Evolutionary conservation across 768 basidiomycete genomes (phyloP).

Genomic region (Leucosporidium creatinivorum): DNA sequence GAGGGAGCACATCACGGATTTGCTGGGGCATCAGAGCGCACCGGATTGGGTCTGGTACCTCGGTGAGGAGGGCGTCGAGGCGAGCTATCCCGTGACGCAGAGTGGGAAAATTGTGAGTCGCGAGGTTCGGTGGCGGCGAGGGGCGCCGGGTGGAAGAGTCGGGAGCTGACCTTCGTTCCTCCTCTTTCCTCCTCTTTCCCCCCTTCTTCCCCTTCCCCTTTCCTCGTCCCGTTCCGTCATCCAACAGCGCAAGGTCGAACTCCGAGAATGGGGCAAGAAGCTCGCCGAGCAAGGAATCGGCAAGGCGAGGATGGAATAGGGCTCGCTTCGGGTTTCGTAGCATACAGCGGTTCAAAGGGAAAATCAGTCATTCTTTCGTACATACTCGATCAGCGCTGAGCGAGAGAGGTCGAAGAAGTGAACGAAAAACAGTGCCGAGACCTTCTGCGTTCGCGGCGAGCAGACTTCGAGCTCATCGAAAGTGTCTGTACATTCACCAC

Average conservation of each 20-base stretch:
- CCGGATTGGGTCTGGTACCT: conserved; percentile 79
- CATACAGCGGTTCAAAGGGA: no score
- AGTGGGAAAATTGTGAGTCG: conserved; percentile 61
- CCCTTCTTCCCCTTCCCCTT: background rate
- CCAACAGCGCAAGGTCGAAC: conserved; percentile 58
- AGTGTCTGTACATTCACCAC: no score
- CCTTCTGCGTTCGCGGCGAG: no score
- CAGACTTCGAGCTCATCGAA: no score
- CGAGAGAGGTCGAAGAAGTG: no score
- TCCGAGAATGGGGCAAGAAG: conserved; percentile 53
- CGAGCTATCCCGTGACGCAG: conserved; percentile 71
- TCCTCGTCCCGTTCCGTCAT: no score
- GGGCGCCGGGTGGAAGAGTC: no score
- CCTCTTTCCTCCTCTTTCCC: background rate
- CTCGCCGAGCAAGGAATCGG: conserved; percentile 23
- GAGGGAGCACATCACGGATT: conserved; percentile 40
- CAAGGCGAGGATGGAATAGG: background rate
- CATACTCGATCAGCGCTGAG: no score
- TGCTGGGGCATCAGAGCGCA: conserved; percentile 51
- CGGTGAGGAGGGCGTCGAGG: conserved; percentile 55
- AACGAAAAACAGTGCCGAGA: no score
- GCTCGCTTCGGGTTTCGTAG: no score
- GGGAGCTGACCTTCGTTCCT: background rate
- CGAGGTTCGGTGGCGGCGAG: background rate
- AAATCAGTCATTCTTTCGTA: no score